Evolutionary conservation across 75 land plant species (phyloP).

Genomic region (Isoetes taiwanensis): DNA sequence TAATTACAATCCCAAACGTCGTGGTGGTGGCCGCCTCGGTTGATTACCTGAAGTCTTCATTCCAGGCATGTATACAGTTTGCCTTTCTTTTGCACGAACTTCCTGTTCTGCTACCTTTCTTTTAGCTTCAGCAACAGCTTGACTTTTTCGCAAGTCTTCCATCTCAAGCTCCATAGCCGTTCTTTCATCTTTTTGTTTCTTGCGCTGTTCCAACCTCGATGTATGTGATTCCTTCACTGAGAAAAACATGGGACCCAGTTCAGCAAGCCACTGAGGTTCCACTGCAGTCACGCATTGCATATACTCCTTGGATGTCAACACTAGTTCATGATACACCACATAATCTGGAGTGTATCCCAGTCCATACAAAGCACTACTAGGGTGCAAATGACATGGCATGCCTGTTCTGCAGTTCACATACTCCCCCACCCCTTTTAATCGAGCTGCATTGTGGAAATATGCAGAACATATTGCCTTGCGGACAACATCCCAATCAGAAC

Average conservation of each 20-base stretch:
- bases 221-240: constrained; percentile 88
- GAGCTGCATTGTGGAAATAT: constrained; percentile 89
- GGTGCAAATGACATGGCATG: constrained; percentile 96
- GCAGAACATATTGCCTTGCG: constrained; percentile 91
- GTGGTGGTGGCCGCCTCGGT: too few species aligned
- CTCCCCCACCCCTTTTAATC: constrained; percentile 89
- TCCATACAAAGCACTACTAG: constrained; percentile 94
- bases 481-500: constrained; percentile 74
- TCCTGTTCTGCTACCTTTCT: constrained; percentile 37
- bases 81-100: constrained; percentile 50
- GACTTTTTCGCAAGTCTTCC: constrained; percentile 70
- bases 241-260: constrained; percentile 97
- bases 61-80: constrained; percentile 59
- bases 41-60: not conserved
- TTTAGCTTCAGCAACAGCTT: constrained; percentile 35
- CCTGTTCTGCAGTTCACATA: constrained; percentile 89
- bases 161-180: constrained; percentile 95
- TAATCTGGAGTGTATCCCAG: constrained; percentile 92
- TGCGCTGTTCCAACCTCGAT: constrained; percentile 77
- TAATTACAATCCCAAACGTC: too few species aligned
- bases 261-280: constrained; percentile 95
- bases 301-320: constrained; percentile 87
- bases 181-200: constrained; percentile 81
- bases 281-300: constrained; percentile 98
- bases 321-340: constrained; percentile 84